Percentiles rank a stretch among this genome's conserved stretches.
These are phyloP conservation scores for Penicillium rolfsii DNA, from an alignment of 2,329 filamentous ascomycete genomes.

Conservation along the genomic window DNA sequence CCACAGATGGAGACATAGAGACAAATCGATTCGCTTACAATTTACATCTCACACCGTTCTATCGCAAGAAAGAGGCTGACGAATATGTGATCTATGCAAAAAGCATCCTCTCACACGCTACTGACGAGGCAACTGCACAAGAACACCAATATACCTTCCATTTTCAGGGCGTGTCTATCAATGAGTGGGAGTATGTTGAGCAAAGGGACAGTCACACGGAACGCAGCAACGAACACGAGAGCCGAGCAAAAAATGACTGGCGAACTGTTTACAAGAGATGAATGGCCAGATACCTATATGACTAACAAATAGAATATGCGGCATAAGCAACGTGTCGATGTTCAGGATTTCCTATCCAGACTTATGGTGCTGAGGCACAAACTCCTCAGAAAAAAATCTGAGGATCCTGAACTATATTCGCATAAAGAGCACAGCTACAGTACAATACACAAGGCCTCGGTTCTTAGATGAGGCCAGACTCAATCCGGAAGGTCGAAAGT, in stretches of 20 bases:
- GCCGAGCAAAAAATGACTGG: background rate
- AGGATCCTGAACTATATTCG: background rate
- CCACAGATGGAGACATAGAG: background rate
- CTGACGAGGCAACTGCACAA: background rate
- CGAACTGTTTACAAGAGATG: slow-evolving; percentile 10
- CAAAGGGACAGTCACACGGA: background rate
- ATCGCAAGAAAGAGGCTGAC: slow-evolving; percentile 6
- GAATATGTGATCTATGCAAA: slow-evolving; percentile 23
- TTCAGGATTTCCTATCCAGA: background rate
- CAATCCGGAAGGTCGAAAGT: background rate
- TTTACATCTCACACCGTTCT: slow-evolving; percentile 13
- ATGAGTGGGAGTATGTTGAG: slow-evolving; percentile 27
- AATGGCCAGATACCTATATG: background rate
- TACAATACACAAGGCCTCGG: background rate
- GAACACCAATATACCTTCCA: slow-evolving; percentile 30
- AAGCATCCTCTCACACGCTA: background rate
- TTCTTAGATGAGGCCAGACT: background rate
- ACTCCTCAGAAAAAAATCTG: background rate
- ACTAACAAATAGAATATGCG: background rate
- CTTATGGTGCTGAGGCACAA: background rate
- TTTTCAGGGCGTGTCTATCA: slow-evolving; percentile 34
- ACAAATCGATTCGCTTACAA: background rate
- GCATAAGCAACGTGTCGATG: background rate
- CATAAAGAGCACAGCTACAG: background rate
- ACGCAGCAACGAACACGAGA: background rate